Base-by-base conservation (phyloP, 306 rosid species). In the Astragalus membranaceus region DNA sequence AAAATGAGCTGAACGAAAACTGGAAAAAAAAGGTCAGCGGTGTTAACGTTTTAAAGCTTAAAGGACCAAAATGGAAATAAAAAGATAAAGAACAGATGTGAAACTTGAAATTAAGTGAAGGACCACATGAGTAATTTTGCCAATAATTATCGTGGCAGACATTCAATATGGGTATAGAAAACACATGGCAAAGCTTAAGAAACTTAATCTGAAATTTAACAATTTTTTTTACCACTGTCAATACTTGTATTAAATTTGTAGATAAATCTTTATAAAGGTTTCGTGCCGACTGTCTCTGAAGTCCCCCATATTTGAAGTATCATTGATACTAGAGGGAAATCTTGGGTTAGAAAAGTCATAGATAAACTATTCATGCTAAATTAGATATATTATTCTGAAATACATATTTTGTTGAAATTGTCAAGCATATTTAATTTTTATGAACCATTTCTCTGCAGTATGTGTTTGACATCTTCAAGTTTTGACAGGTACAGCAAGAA, bases 401-500 rank as follows among this genome's bases (percentile, higher is more conserved):
- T 56, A 33, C 75, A 56, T 56, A 57, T 75, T 75, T 50, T 71
- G 44, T 58, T 71, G 11, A 59, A 57, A 47, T 52, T 60, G 53
- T 56, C 57, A 20, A 23, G 13, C 66, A 64, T 64, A 13, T 69
- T 48, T 5, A 15, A 55, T 30, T 70, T 55, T 70, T 39, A 43
- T 15, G 68, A 62, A 68, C 49, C 44, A 54, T 35, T 54, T 54
- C 48, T 54, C 48, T 73, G 66, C 20, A n/a, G 57, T 65, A 20
- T 67, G 42, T 51, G 71, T 74, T 68, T 88, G 75, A 75, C 77
- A 39, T 66, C 14, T 66, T 44, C 69, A 79, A 74, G 56, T 67
- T 70, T 73, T 67, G 56, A 78, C 91, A 95, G 99, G 99, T 74
- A 85, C 97, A 10, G 97, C 99, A 8, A 95, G 99, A 84, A 91